These are phyloP conservation scores for Coleophoma eucalyptorum DNA, from an alignment of 2,329 filamentous ascomycete genomes.

Conservation along the genomic window DNA sequence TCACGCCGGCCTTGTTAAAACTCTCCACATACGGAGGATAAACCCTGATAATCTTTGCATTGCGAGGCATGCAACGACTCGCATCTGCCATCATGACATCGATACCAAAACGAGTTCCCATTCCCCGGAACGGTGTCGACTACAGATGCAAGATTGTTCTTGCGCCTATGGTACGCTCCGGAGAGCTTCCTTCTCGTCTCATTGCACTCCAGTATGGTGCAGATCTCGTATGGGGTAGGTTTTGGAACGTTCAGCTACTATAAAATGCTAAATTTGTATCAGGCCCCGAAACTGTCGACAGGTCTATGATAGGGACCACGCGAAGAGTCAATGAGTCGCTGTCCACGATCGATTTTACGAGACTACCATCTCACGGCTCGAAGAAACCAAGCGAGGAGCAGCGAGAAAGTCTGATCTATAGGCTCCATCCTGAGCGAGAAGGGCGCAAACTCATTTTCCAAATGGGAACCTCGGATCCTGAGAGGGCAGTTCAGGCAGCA, in stretches of 20 bases:
- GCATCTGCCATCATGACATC: constrained; percentile 54
- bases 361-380: constrained; percentile 67
- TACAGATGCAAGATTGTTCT: constrained; percentile 93
- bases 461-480: constrained; percentile 81
- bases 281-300: constrained; percentile 93
- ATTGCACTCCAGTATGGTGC: constrained; percentile 91
- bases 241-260: too few relatives aligned
- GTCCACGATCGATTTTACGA: constrained; percentile 80
- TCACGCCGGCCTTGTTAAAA: too few relatives aligned
- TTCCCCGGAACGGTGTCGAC: constrained; percentile 84
- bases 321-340: constrained; percentile 73
- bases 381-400: constrained; percentile 50
- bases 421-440: constrained; percentile 76
- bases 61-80: constrained; percentile 26
- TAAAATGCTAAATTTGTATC: neutral
- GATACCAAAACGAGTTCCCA: constrained; percentile 66
- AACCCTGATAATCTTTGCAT: too few relatives aligned
- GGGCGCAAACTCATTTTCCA: constrained; percentile 79
- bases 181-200: constrained; percentile 86
- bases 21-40: too few relatives aligned
- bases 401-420: constrained; percentile 72
- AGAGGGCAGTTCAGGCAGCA: constrained; percentile 79
- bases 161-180: constrained; percentile 97
- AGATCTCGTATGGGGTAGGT: constrained; percentile 88
- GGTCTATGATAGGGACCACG: constrained; percentile 82